phyloP scores from a whole-genome alignment of 73 alveolate species.

The Paraurostyla sp. region DNA sequence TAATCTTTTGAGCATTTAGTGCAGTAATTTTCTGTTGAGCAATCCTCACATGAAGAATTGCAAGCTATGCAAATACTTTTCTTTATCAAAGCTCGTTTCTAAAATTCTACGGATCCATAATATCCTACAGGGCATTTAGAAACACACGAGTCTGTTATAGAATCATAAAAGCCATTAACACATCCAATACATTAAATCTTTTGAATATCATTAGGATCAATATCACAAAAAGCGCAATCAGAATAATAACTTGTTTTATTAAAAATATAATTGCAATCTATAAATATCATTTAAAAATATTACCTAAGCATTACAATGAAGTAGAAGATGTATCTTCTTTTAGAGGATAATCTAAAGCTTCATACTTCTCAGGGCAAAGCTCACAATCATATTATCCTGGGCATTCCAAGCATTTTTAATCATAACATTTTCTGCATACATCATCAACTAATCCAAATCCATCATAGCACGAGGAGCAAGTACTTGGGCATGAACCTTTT shows the following conservation, averaged over 20 bases:
- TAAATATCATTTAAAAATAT: not conserved
- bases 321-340: not conserved
- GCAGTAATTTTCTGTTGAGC: not conserved
- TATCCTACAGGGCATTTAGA: slow-evolving; percentile 33
- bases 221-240: slow-evolving; percentile 35
- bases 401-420: slow-evolving; percentile 3
- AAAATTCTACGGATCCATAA: not conserved
- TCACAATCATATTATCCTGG: not conserved
- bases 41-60: slow-evolving; percentile 36
- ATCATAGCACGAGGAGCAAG: slow-evolving; percentile 1
- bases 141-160: not conserved
- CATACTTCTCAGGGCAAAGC: slow-evolving; percentile 6
- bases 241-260: not conserved
- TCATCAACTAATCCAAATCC: not conserved
- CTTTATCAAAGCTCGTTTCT: not conserved
- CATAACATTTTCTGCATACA: not conserved
- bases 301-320: not conserved
- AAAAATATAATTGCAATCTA: not conserved
- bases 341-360: not conserved
- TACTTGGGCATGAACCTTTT: not conserved
- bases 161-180: not conserved
- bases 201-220: not conserved
- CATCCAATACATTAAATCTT: not conserved
- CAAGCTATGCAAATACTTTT: not conserved
- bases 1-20: not conserved